Percentiles rank a stretch among this genome's conserved stretches.
These are phyloP conservation scores for Mollisiaceae sp. DNA, from an alignment of 2,329 filamentous ascomycete genomes.

Conservation along the genomic window DNA sequence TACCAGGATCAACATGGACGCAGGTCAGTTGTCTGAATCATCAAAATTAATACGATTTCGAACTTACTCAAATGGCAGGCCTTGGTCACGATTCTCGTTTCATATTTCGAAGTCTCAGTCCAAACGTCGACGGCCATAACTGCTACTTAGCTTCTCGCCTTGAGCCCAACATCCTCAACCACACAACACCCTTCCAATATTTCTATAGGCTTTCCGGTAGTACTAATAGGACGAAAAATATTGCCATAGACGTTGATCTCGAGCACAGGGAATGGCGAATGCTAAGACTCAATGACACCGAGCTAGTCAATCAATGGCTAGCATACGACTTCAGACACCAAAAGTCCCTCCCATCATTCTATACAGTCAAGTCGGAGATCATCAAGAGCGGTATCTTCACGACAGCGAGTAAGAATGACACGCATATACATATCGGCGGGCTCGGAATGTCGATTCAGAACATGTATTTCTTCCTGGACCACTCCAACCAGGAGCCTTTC, in stretches of 20 bases:
- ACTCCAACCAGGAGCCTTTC: slow-evolving; percentile 24
- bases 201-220: slow-evolving; percentile 21
- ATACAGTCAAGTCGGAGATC: neutral
- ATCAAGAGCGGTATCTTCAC: slow-evolving; percentile 21
- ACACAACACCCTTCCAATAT: slow-evolving; percentile 21
- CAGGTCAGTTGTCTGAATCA: neutral
- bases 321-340: slow-evolving; percentile 8
- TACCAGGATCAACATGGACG: slow-evolving; percentile 28
- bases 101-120: neutral
- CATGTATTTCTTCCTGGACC: slow-evolving; percentile 18
- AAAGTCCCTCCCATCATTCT: neutral
- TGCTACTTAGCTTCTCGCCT: slow-evolving; percentile 22
- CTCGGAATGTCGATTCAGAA: slow-evolving; percentile 19
- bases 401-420: neutral
- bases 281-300: slow-evolving; percentile 12
- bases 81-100: neutral
- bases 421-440: slow-evolving; percentile 21
- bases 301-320: slow-evolving; percentile 20
- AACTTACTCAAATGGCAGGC: neutral
- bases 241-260: slow-evolving; percentile 30
- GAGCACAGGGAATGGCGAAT: slow-evolving; percentile 20
- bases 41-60: neutral
- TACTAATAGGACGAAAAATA: neutral
- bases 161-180: neutral
- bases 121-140: neutral